Percentiles rank a stretch among this genome's conserved stretches.
These are phyloP conservation scores for Sicyos edulis DNA, from an alignment of 306 rosid species.

Conservation along the genomic window DNA sequence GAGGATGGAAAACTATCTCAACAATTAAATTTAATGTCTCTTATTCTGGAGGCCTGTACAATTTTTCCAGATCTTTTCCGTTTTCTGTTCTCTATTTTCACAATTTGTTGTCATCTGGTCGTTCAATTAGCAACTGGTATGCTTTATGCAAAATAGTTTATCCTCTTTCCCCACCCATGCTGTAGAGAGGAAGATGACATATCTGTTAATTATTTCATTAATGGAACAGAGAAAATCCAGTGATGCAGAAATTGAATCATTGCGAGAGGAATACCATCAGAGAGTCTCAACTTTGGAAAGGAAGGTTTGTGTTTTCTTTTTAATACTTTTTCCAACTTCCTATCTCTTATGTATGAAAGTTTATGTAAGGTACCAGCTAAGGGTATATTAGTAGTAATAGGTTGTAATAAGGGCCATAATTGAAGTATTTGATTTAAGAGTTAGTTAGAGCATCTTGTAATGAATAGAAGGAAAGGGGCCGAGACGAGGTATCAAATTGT, in stretches of 20 bases:
- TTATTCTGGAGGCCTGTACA: neutral
- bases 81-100: neutral
- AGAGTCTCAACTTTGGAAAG: slow-evolving; percentile 84
- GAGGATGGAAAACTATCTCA: neutral
- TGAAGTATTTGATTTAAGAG: too few species aligned
- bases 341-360: neutral
- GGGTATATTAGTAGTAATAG: too few species aligned
- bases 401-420: too few species aligned
- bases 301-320: slow-evolving; percentile 44
- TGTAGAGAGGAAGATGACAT: slow-evolving; percentile 9
- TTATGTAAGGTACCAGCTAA: too few species aligned
- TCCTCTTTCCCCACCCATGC: neutral
- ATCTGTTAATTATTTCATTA: slow-evolving; percentile 15
- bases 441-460: too few species aligned
- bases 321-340: too few species aligned
- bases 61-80: neutral
- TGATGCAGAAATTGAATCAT: slow-evolving; percentile 87
- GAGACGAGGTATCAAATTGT: too few species aligned
- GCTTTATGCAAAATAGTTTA: neutral
- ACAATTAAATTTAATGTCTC: neutral
- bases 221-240: slow-evolving; percentile 82
- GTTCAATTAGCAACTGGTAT: neutral
- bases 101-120: neutral
- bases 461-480: too few species aligned
- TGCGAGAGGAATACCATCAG: slow-evolving; percentile 98